Base-by-base conservation (phyloP, 352 stramenopile genomes). In the Pythium insidiosum region DNA sequence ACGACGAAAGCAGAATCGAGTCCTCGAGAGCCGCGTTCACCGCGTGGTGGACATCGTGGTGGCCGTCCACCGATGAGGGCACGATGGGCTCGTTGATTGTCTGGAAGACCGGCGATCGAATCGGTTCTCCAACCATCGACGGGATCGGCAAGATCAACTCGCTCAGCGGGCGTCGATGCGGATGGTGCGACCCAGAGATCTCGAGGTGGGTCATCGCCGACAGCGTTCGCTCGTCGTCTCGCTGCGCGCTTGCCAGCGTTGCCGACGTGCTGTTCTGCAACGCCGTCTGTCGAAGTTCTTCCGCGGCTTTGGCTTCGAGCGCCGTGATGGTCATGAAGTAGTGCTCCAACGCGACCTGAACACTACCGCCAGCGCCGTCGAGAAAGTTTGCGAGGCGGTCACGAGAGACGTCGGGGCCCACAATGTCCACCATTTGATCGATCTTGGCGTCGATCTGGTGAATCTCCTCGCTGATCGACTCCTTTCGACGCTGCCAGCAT, bases 251-350 rank as follows among this genome's bases (percentile, higher is more conserved):
- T n/a, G n/a, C n/a, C n/a, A n/a, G n/a, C n/a, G n/a, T n/a, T n/a
- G n/a, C n/a, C n/a, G n/a, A n/a, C n/a, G n/a, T n/a, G n/a, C n/a
- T n/a, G n/a, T n/a, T n/a, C n/a, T n/a, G n/a, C n/a, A n/a, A n/a
- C n/a, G n/a, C n/a, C n/a, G n/a, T n/a, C n/a, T n/a, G n/a, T n/a
- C n/a, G n/a, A n/a, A n/a, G n/a, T 12, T 43, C 25, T 2, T 19
- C 35, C 2, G 28, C 13, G 13, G 51, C 19, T n/a, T 21, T 43
- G 19, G 43, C 38, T 33, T 84, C 61, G 15, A 62, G 23, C 5
- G 47, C 70, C 10, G 74, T 85, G 22, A 86, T 41, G 30, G 63
- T 88, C 81, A 94, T 94, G 36, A 94, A 94, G 66, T 91, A 94
- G 50, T 94, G 81, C 50, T 94, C 81, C 23, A 94, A 28, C n/a